phyloP scores from a whole-genome alignment of 176 grass and related monocot species.

The Eragrostis curvula region DNA sequence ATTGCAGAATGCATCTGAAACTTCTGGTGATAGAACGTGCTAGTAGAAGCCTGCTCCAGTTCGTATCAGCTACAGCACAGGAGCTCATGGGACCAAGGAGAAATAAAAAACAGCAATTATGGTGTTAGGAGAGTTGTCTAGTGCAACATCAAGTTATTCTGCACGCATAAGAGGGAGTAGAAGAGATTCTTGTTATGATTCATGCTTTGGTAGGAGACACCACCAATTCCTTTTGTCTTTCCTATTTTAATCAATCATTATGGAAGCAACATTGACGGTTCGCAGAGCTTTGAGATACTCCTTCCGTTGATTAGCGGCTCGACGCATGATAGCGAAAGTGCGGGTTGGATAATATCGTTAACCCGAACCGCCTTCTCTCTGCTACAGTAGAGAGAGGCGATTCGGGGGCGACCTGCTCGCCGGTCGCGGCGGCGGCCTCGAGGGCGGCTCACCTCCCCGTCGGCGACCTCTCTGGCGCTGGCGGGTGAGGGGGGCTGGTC shows the following conservation, averaged over 20 bases:
- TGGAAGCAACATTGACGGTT: neutral
- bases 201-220: neutral
- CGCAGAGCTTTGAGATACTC: neutral
- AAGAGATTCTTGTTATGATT: conserved; percentile 8
- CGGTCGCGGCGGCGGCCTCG: too few relatives aligned
- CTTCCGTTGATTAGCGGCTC: too few relatives aligned
- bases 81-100: neutral
- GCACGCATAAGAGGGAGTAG: neutral
- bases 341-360: too few relatives aligned
- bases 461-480: too few relatives aligned
- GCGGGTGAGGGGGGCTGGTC: too few relatives aligned
- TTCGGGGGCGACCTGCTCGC: too few relatives aligned
- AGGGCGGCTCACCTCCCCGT: too few relatives aligned
- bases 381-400: too few relatives aligned
- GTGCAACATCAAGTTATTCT: neutral
- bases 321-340: too few relatives aligned
- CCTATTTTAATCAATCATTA: conserved; percentile 25
- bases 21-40: conserved; percentile 1
- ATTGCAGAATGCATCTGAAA: neutral
- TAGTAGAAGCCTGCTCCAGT: conserved; percentile 38
- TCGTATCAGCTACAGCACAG: conserved; percentile 12
- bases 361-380: too few relatives aligned
- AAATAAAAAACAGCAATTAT: conserved; percentile 36
- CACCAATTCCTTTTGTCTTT: neutral
- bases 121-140: conserved; percentile 12